Conservation (phyloP, 257 asterid species). For the Capsicum rhomboideum region DNA sequence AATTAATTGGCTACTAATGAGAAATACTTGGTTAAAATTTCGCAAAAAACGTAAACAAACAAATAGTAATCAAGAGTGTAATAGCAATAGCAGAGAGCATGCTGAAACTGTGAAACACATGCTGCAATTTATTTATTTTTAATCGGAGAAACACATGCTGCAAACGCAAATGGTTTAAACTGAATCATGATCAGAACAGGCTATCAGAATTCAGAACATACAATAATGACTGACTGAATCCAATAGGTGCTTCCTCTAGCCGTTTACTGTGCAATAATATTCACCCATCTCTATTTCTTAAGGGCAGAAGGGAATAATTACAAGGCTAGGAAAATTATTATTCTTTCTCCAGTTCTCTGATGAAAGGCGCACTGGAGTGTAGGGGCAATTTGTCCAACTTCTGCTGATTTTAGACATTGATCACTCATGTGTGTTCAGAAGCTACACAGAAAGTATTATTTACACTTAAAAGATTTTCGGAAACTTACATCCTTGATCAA, state of each 20-base stretch:
- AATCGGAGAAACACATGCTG: background rate
- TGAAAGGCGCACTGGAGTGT: background rate
- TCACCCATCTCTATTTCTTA: background rate
- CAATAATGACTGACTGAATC: background rate
- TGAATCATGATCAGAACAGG: background rate
- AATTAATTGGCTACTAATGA: constrained; percentile 11
- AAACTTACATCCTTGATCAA: background rate
- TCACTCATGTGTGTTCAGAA: background rate
- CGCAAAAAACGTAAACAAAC: background rate
- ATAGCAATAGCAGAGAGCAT: background rate
- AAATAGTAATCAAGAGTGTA: background rate
- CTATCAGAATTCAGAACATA: background rate
- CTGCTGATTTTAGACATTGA: background rate
- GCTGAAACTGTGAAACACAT: background rate
- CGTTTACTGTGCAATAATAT: background rate
- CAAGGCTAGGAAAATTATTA: background rate
- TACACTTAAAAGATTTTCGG: background rate
- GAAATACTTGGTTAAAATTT: background rate
- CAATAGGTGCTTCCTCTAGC: background rate
- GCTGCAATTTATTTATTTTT: background rate
- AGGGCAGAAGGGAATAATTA: background rate
- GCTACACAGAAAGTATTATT: background rate
- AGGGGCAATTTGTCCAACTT: background rate
- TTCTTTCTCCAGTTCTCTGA: background rate
- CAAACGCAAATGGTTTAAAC: background rate